phyloP scores from a whole-genome alignment of 2,329 filamentous ascomycete genomes.

The Alternaria triticimaculans region DNA sequence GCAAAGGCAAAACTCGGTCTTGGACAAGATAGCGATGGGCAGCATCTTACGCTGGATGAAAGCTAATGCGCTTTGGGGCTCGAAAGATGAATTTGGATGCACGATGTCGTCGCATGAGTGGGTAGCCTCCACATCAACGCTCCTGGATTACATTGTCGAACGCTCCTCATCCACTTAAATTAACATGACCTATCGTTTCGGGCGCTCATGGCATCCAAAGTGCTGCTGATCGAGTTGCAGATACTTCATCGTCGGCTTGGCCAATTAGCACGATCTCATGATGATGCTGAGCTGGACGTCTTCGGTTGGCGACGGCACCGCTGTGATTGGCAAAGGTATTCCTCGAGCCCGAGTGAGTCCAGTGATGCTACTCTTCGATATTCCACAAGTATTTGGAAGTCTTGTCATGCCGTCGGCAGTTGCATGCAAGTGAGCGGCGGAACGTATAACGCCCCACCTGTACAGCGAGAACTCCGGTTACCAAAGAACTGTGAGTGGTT shows the following conservation, averaged over 20 bases:
- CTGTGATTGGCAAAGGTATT: background rate
- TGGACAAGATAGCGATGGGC: background rate
- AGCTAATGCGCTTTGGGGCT: background rate
- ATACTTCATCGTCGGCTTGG: background rate
- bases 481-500: background rate
- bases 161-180: background rate
- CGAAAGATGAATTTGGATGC: background rate
- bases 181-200: background rate
- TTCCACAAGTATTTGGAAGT: conserved; percentile 5
- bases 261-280: background rate
- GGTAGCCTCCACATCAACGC: background rate
- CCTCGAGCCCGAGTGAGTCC: background rate
- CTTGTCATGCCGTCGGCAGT: conserved; percentile 20
- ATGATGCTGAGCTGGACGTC: background rate
- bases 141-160: background rate
- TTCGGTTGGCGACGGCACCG: background rate
- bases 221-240: background rate
- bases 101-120: background rate
- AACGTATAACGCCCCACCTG: conserved; percentile 8
- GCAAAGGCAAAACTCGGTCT: background rate
- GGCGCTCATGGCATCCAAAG: background rate
- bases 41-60: background rate
- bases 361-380: background rate
- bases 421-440: background rate
- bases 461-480: background rate